Percentiles rank a stretch among this genome's conserved stretches.
Evolutionary conservation across 179 eudicot species (phyloP).

Genomic region (Beta corolliflora): DNA sequence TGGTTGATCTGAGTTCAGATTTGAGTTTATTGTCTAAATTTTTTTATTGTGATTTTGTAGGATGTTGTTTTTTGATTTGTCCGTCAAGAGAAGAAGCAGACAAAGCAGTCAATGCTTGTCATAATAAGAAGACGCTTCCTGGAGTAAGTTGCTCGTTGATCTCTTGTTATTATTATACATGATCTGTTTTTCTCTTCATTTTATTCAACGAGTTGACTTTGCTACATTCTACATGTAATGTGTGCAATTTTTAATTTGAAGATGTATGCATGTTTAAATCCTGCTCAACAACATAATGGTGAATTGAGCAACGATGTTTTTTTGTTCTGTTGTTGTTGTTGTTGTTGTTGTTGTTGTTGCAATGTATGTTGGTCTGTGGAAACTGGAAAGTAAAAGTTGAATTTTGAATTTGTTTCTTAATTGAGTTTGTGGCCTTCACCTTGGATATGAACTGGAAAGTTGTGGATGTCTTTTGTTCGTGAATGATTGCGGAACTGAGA

Average conservation of each 20-base stretch:
- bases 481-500: neutral
- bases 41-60: constrained; percentile 25
- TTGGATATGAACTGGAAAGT: neutral
- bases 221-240: too few species aligned
- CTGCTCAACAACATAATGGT: too few species aligned
- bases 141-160: constrained; percentile 56
- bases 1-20: constrained; percentile 27
- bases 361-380: neutral
- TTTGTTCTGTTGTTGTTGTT: too few species aligned
- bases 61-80: constrained; percentile 57
- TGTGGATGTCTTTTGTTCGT: too few species aligned
- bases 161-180: neutral
- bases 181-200: neutral
- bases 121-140: constrained; percentile 22
- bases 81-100: constrained; percentile 17
- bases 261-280: too few species aligned
- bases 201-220: constrained; percentile 4
- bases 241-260: too few species aligned
- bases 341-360: neutral
- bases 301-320: neutral
- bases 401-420: neutral
- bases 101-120: constrained; percentile 17
- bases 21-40: constrained; percentile 10
- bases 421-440: neutral
- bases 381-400: neutral